Conservation (phyloP, 306 rosid species). For the Malus orientalis region DNA sequence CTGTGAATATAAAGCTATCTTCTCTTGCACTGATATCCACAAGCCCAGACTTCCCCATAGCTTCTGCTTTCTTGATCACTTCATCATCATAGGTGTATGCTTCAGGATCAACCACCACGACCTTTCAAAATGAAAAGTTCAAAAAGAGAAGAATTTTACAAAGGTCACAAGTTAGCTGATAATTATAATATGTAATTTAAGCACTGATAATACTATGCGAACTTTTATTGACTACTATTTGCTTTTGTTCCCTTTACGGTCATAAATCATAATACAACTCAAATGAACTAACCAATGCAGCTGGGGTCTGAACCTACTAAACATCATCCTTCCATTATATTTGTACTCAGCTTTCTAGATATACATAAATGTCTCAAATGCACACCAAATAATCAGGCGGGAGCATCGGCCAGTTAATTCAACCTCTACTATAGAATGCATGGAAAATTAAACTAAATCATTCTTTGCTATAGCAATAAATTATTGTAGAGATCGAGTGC, state of each 20-base stretch:
- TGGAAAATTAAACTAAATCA: no score
- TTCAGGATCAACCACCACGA: constrained; percentile 66
- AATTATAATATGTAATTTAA: neutral
- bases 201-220: neutral
- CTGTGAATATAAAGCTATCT: constrained; percentile 87
- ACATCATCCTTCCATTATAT: neutral
- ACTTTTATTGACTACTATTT: neutral
- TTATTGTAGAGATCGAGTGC: no score
- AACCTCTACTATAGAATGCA: no score
- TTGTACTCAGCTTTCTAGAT: neutral
- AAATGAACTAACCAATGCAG: neutral
- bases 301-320: neutral
- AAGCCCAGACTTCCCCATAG: constrained; percentile 94
- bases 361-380: neutral
- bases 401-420: neutral
- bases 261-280: neutral
- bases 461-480: no score
- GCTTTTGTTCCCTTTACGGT: neutral
- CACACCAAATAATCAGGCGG: neutral
- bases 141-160: no score
- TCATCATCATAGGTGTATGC: constrained; percentile 89
- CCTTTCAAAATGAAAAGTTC: constrained; percentile 27
- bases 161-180: neutral
- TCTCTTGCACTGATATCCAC: constrained; percentile 77
- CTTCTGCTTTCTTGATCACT: constrained; percentile 88